Evolutionary conservation across 805 yeast species (phyloP).

Genomic region (Kurtzmaniella cleridarum): DNA sequence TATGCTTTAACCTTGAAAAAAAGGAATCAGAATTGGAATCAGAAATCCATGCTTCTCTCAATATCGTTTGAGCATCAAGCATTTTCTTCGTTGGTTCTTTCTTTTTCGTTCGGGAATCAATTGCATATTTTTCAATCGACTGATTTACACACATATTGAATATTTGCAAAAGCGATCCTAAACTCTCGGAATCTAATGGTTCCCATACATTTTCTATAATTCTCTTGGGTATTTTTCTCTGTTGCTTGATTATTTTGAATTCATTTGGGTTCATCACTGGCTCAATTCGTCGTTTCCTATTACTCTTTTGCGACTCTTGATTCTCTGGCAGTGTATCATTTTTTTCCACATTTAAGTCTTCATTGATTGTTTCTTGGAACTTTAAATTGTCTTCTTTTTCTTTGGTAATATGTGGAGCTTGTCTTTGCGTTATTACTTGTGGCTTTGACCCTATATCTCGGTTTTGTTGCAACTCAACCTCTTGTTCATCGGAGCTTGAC

Average conservation of each 20-base stretch:
- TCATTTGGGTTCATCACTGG: not conserved
- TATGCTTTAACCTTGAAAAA: conserved; percentile 15
- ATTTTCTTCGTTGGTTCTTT: conserved; percentile 10
- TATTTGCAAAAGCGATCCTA: conserved; percentile 16
- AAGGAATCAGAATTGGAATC: conserved; percentile 16
- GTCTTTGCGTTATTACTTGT: no score
- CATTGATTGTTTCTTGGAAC: no score
- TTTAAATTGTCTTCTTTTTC: no score
- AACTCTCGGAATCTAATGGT: conserved; percentile 14
- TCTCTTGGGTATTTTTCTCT: conserved; percentile 16
- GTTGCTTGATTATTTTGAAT: conserved; percentile 1
- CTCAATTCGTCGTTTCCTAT: not conserved
- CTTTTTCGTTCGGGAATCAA: not conserved
- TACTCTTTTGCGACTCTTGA: no score
- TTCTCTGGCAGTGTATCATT: no score
- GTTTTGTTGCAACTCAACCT: no score
- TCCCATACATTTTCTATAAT: conserved; percentile 27
- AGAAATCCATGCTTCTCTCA: conserved; percentile 21
- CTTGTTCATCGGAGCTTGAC: no score
- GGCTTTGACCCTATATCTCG: no score
- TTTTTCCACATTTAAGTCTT: no score
- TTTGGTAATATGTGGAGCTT: no score
- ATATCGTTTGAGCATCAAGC: conserved; percentile 17
- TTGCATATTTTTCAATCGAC: conserved; percentile 18
- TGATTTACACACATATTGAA: conserved; percentile 21